Conservation (phyloP, 495 filamentous ascomycete species). For the Penicillium waksmanii region DNA sequence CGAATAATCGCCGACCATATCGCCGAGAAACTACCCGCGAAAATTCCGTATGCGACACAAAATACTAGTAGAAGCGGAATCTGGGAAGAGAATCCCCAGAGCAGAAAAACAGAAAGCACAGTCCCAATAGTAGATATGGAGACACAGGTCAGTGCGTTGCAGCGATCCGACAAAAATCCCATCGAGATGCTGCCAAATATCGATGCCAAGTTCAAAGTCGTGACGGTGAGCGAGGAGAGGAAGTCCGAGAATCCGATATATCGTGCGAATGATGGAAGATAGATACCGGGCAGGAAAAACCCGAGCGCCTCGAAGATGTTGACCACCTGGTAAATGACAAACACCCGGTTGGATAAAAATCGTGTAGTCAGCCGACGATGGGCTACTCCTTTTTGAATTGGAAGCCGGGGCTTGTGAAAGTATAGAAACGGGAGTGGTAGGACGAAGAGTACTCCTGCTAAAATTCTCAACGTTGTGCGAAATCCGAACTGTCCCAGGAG, state of each 20-base stretch:
- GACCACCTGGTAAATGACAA: conserved; percentile 53
- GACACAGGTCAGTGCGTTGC: conserved; percentile 58
- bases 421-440: conserved; percentile 57
- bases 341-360: conserved; percentile 51
- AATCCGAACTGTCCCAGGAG: conserved; percentile 55
- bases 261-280: conserved; percentile 60
- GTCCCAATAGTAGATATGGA: conserved; percentile 57
- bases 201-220: conserved; percentile 54
- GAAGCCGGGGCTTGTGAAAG: conserved; percentile 59
- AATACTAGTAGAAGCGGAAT: conserved; percentile 60
- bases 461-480: conserved; percentile 53
- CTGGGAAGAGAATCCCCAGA: conserved; percentile 64
- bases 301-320: conserved; percentile 60
- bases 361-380: conserved; percentile 31
- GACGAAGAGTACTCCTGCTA: conserved; percentile 48
- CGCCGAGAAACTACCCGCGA: conserved; percentile 60
- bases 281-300: conserved; percentile 64
- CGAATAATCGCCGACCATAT: conserved; percentile 63
- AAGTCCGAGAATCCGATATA: conserved; percentile 41
- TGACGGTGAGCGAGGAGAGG: conserved; percentile 46
- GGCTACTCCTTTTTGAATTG: conserved; percentile 32
- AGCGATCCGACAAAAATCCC: conserved; percentile 58
- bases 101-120: conserved; percentile 56
- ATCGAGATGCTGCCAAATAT: conserved; percentile 62
- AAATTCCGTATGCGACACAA: conserved; percentile 63